A percentile compares a stretch with the other conserved stretches of the same genome.
phyloP scores from a whole-genome alignment of 805 yeast genomes.

The Wickerhamomyces alni region DNA sequence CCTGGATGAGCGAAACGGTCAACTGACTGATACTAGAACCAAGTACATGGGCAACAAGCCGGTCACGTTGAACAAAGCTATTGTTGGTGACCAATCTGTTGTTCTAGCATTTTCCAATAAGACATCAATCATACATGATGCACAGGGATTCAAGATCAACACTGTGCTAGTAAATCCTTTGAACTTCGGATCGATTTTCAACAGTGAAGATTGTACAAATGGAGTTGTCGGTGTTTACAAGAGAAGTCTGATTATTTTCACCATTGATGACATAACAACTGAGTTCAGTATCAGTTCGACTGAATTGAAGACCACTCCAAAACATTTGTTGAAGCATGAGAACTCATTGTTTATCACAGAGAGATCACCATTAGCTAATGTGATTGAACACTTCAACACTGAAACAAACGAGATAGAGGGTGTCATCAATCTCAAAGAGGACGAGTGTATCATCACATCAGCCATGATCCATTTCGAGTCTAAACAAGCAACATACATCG shows the following conservation, averaged over 20 bases:
- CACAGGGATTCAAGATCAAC: conserved; percentile 19
- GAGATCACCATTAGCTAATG: conserved; percentile 1
- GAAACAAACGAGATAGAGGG: conserved; percentile 9
- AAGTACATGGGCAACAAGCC: conserved; percentile 71
- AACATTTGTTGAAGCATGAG: conserved; percentile 27
- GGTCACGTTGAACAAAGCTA: conserved; percentile 35
- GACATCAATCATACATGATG: conserved; percentile 29
- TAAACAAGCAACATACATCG: conserved; percentile 27
- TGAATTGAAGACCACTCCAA: conserved; percentile 47
- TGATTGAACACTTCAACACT: conserved; percentile 12
- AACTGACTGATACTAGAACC: conserved; percentile 54
- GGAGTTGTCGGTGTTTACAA: conserved; percentile 63
- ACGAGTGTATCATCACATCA: conserved; percentile 11
- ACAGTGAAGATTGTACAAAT: conserved; percentile 53
- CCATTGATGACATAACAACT: conserved; percentile 36
- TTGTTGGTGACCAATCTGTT: conserved; percentile 10
- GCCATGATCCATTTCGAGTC: conserved; percentile 20
- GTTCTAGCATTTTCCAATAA: conserved; percentile 26
- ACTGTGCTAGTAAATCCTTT: conserved; percentile 28
- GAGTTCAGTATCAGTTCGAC: conserved; percentile 32
- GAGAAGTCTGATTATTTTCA: conserved; percentile 47
- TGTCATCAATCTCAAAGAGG: conserved; percentile 2
- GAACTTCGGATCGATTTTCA: conserved; percentile 44
- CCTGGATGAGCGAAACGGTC: conserved; percentile 55
- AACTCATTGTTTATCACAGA: conserved; percentile 16